Conservation (phyloP, 352 stramenopile species). For the Phytopythium cucurbitacearum region DNA sequence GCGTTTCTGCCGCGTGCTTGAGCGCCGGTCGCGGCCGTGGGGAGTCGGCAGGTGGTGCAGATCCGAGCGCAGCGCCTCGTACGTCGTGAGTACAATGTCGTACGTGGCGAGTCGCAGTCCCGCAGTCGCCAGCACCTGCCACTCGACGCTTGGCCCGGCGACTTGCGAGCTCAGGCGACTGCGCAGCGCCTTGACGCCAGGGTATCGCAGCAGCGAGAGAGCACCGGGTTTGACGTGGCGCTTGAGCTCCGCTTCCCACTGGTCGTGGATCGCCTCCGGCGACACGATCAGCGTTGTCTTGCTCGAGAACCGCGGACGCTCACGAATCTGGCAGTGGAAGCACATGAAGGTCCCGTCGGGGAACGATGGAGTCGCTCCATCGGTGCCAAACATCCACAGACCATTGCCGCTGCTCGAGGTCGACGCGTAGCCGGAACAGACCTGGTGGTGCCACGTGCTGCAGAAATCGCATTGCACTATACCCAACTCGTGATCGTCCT, state of each 20-base stretch:
- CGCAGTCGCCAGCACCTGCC: slow-evolving; percentile 43
- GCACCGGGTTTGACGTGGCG: slow-evolving; percentile 55
- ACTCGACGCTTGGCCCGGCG: slow-evolving; percentile 36
- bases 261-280: slow-evolving; percentile 84
- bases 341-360: slow-evolving; percentile 40
- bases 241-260: slow-evolving; percentile 89
- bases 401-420: slow-evolving; percentile 1
- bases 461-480: slow-evolving; percentile 53
- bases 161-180: slow-evolving; percentile 13
- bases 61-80: slow-evolving; percentile 82
- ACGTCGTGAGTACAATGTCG: slow-evolving; percentile 92
- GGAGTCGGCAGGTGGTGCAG: slow-evolving; percentile 64
- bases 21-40: slow-evolving; percentile 34
- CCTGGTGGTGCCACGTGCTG: slow-evolving; percentile 50
- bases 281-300: slow-evolving; percentile 92
- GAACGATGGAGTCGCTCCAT: slow-evolving; percentile 1
- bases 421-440: slow-evolving; percentile 44
- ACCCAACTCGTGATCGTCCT: slow-evolving; percentile 27
- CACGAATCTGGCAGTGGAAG: slow-evolving; percentile 49
- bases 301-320: slow-evolving; percentile 32
- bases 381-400: slow-evolving; percentile 16
- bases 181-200: slow-evolving; percentile 48
- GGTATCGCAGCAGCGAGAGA: slow-evolving; percentile 52
- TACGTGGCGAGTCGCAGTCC: slow-evolving; percentile 58
- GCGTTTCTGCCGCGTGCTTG: slow-evolving; percentile 42